A percentile compares a stretch with the other conserved stretches of the same genome.
These are phyloP conservation scores for Sclerotinia spermophila DNA, from an alignment of 2,329 filamentous ascomycete species.

Conservation along the genomic window DNA sequence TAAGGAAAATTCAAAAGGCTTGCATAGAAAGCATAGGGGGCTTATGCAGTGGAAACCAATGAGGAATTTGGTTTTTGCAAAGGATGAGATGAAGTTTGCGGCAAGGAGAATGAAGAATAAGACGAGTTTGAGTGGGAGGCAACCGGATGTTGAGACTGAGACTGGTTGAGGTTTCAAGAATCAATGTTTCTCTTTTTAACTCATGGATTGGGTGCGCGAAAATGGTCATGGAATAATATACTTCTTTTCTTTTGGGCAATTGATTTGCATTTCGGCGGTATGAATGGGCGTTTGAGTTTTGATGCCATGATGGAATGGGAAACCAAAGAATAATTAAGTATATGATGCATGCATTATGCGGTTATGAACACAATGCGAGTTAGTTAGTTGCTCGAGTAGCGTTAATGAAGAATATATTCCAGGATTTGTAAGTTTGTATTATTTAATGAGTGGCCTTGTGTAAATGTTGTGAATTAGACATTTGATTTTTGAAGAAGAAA, in stretches of 20 bases:
- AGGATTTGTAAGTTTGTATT: not conserved
- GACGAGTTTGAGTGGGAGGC: slow-evolving; percentile 72
- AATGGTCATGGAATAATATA: not conserved
- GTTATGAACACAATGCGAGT: not conserved
- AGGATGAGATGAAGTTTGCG: slow-evolving; percentile 79
- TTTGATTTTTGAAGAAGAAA: not conserved
- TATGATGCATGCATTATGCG: not conserved
- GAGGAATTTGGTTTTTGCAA: slow-evolving; percentile 80
- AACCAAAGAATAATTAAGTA: not conserved
- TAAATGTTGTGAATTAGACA: not conserved
- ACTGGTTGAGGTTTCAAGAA: not conserved
- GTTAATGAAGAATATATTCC: not conserved
- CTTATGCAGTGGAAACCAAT: slow-evolving; percentile 95
- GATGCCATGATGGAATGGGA: not conserved
- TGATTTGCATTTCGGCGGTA: not conserved
- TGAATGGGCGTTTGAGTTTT: not conserved
- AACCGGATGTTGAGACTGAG: slow-evolving; percentile 48
- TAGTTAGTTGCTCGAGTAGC: not conserved
- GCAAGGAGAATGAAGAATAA: slow-evolving; percentile 72
- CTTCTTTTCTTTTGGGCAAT: not conserved
- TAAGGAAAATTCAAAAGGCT: slow-evolving; percentile 64
- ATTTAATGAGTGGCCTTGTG: not conserved
- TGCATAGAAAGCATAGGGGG: slow-evolving; percentile 83
- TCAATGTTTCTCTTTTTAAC: not conserved
- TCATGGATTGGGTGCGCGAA: not conserved